Conservation (phyloP, 2,329 filamentous ascomycete genomes). For the Fusarium sp. region DNA sequence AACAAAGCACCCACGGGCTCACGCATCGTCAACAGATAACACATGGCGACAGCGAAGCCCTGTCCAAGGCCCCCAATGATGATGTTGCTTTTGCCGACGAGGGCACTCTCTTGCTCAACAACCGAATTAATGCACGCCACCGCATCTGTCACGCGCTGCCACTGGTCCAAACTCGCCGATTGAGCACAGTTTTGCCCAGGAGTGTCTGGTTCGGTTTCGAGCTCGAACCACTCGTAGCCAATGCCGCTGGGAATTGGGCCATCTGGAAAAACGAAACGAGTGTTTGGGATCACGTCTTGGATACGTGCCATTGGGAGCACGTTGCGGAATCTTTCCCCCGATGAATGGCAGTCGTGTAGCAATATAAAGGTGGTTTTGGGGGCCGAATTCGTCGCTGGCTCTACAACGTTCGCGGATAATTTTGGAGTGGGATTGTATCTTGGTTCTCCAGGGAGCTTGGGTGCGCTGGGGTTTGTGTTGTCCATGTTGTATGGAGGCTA, state of each 20-base stretch:
- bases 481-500: neutral
- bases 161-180: neutral
- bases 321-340: neutral
- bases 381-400: no score
- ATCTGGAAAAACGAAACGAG: conserved; percentile 12
- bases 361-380: conserved; percentile 17
- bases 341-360: conserved; percentile 14
- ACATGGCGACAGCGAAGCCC: conserved; percentile 12
- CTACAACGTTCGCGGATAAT: no score
- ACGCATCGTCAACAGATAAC: conserved; percentile 5
- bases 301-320: neutral
- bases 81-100: conserved; percentile 4
- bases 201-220: neutral
- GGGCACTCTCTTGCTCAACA: conserved; percentile 1
- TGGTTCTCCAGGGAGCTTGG: neutral
- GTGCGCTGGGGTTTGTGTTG: neutral
- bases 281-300: neutral
- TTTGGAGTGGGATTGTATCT: neutral
- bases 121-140: neutral
- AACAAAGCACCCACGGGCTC: conserved; percentile 14
- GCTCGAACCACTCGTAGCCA: conserved; percentile 6
- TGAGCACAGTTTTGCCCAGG: neutral
- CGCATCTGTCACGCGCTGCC: neutral
- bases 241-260: neutral
- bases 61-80: conserved; percentile 17